Evolutionary conservation across 2,329 filamentous ascomycete genomes (phyloP).

Genomic region (Colletotrichum eremochloae): DNA sequence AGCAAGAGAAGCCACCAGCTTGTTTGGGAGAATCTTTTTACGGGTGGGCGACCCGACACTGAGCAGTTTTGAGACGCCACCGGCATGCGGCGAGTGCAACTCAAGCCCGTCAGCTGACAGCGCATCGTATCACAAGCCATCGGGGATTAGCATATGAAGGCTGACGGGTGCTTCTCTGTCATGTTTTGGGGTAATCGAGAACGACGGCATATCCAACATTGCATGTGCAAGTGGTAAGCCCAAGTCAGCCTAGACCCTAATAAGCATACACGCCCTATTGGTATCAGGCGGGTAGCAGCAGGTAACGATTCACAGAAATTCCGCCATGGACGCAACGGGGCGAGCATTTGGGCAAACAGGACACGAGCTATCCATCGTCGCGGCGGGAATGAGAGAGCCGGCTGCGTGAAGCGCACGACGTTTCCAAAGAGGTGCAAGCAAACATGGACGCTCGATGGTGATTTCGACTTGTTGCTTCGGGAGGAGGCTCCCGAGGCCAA

Average conservation of each 20-base stretch:
- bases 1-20: background rate
- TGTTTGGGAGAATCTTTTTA: background rate
- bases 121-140: background rate
- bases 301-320: background rate
- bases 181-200: background rate
- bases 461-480: background rate
- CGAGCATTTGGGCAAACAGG: background rate
- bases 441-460: background rate
- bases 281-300: background rate
- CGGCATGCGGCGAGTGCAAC: background rate
- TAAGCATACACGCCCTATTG: background rate
- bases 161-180: background rate
- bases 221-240: background rate
- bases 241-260: background rate
- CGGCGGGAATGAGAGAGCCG: background rate
- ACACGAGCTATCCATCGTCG: background rate
- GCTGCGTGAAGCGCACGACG: background rate
- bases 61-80: background rate
- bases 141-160: background rate
- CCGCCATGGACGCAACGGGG: background rate
- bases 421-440: background rate
- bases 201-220: background rate
- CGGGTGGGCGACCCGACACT: background rate
- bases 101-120: background rate
- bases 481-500: background rate